phyloP scores from a whole-genome alignment of 306 rosid genomes.

The Vachellia pachyceras region DNA sequence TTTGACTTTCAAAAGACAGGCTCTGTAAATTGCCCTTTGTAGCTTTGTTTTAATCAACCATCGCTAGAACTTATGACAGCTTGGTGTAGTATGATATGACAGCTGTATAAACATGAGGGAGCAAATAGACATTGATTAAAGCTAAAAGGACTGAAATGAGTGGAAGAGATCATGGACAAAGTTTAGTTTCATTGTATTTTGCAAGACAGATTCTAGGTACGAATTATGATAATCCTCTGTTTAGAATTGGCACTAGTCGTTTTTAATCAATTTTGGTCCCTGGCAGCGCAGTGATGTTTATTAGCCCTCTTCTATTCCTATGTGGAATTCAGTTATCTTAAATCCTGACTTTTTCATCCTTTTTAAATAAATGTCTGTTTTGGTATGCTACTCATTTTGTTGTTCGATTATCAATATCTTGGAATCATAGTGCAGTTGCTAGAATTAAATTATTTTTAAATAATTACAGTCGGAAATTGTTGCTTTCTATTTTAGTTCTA shows the following conservation, averaged over 20 bases:
- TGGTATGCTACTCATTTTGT: neutral
- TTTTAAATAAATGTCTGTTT: neutral
- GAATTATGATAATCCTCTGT: neutral
- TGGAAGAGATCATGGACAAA: neutral
- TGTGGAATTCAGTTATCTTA: neutral
- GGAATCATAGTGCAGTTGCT: conserved; percentile 2
- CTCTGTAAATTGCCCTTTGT: neutral
- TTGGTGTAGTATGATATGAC: neutral
- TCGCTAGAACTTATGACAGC: neutral
- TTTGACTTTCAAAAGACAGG: conserved; percentile 7
- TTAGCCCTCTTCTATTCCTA: neutral
- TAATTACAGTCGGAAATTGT: conserved; percentile 3
- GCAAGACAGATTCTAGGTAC: neutral
- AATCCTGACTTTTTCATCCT: neutral
- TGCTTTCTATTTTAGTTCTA: conserved; percentile 19
- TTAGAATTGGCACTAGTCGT: neutral
- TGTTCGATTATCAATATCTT: neutral
- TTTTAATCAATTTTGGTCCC: conserved; percentile 20
- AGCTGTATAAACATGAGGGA: conserved; percentile 10
- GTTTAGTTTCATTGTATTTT: neutral
- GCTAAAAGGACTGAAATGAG: conserved; percentile 17
- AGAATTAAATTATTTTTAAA: conserved; percentile 12
- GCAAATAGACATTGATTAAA: conserved; percentile 12
- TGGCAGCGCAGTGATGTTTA: neutral
- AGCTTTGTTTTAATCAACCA: neutral